Evolutionary conservation across 345 rosid genomes (phyloP).

Genomic region (Aurinia saxatilis): DNA sequence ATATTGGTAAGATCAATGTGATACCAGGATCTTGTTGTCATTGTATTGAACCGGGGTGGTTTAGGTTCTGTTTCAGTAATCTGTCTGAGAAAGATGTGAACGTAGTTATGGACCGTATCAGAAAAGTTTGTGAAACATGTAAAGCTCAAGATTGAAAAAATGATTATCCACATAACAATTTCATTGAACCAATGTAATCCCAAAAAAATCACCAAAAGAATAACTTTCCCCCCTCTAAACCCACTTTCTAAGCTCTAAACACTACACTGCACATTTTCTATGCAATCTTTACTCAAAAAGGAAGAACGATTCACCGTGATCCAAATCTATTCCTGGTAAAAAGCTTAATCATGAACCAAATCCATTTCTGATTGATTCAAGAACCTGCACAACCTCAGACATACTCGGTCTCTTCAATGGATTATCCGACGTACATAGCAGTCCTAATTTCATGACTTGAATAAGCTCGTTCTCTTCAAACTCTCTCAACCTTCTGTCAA

Average conservation of each 20-base stretch:
- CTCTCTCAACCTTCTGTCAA: conserved; percentile 64
- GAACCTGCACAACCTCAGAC: conserved; percentile 97
- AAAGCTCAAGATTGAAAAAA: conserved; percentile 41
- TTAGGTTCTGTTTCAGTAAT: conserved; percentile 53
- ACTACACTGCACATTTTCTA: conserved; percentile 18
- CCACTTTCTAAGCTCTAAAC: conserved; percentile 4
- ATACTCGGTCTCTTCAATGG: conserved; percentile 90
- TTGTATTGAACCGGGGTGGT: conserved; percentile 85
- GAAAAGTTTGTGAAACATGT: conserved; percentile 43
- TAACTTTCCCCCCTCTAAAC: too few species aligned
- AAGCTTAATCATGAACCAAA: conserved; percentile 35
- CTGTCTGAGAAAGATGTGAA: conserved; percentile 51
- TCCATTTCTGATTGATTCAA: conserved; percentile 80
- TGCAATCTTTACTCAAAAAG: conserved; percentile 12
- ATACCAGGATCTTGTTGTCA: conserved; percentile 76
- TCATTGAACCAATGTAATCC: too few species aligned
- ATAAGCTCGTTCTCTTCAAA: conserved; percentile 83
- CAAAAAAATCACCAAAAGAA: conserved; percentile 13
- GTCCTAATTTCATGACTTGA: conserved; percentile 88
- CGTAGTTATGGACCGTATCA: conserved; percentile 48
- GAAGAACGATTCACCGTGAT: too few species aligned
- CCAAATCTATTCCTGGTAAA: too few species aligned
- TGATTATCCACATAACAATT: neutral
- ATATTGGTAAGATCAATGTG: conserved; percentile 49
- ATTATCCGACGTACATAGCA: conserved; percentile 68